phyloP scores from a whole-genome alignment of 2,329 filamentous ascomycete genomes.

The Pyricularia grisea region DNA sequence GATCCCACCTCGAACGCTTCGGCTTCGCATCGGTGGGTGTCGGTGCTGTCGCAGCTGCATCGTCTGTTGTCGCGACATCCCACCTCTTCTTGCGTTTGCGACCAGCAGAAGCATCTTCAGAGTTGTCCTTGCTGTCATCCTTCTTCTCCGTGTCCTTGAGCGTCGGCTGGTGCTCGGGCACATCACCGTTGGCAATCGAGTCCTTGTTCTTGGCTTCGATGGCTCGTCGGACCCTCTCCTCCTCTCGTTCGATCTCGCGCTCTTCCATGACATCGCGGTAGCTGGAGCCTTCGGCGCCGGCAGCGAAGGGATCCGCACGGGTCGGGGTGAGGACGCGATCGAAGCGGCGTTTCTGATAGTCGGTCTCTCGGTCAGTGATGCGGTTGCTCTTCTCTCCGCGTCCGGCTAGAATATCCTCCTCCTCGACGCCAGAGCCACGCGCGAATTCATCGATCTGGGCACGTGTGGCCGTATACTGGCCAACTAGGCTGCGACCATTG shows the following conservation, averaged over 20 bases:
- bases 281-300: slow-evolving; percentile 61
- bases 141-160: slow-evolving; percentile 61
- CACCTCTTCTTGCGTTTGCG: slow-evolving; percentile 91
- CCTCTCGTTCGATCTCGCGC: slow-evolving; percentile 86
- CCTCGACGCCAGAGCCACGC: slow-evolving; percentile 73
- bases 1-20: slow-evolving; percentile 84
- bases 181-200: slow-evolving; percentile 46
- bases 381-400: slow-evolving; percentile 79
- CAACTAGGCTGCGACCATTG: slow-evolving; percentile 69
- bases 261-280: slow-evolving; percentile 89
- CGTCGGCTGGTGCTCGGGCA: slow-evolving; percentile 60
- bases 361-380: slow-evolving; percentile 87
- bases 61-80: slow-evolving; percentile 51
- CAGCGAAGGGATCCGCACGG: slow-evolving; percentile 75
- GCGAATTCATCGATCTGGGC: slow-evolving; percentile 93
- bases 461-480: slow-evolving; percentile 90
- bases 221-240: slow-evolving; percentile 71
- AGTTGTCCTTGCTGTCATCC: slow-evolving; percentile 62
- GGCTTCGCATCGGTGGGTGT: slow-evolving; percentile 49
- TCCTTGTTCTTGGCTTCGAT: slow-evolving; percentile 66
- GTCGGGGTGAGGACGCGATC: slow-evolving; percentile 81
- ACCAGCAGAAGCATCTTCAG: slow-evolving; percentile 52
- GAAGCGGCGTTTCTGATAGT: slow-evolving; percentile 94
- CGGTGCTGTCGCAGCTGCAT: not conserved
- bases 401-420: slow-evolving; percentile 80